These are phyloP conservation scores for Malus sieversii DNA, from an alignment of 306 rosid species.

Conservation along the genomic window DNA sequence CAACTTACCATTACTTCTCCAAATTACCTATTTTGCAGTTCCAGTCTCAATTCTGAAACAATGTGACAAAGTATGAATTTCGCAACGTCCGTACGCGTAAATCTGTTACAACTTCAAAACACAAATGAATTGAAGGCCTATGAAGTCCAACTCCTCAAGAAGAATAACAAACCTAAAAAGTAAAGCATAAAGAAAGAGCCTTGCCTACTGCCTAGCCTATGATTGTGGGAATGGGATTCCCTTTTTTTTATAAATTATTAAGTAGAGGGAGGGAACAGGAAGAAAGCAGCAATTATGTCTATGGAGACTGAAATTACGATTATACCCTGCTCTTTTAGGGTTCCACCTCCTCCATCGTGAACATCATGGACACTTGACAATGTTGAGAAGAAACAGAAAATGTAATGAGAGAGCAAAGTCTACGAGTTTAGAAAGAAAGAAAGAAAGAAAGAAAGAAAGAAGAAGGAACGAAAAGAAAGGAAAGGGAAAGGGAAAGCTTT, in stretches of 20 bases:
- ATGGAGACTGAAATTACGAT: constrained; percentile 15
- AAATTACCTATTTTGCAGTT: constrained; percentile 9
- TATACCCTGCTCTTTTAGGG: constrained; percentile 13
- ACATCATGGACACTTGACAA: neutral
- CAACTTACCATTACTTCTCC: neutral
- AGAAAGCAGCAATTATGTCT: neutral
- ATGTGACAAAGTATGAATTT: neutral
- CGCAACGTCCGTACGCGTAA: too few species aligned
- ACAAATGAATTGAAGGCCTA: neutral
- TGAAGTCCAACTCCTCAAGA: neutral
- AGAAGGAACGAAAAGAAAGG: neutral
- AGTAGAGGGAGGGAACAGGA: constrained; percentile 1
- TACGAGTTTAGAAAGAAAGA: neutral
- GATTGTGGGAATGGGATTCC: neutral
- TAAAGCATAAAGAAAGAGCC: neutral
- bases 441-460: neutral
- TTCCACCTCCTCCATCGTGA: neutral
- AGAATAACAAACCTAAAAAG: constrained; percentile 6
- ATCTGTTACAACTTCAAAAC: neutral
- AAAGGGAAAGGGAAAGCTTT: neutral
- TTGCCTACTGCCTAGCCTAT: neutral
- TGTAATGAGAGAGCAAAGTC: neutral
- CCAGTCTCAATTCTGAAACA: neutral
- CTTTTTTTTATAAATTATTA: neutral
- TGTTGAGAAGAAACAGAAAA: neutral